These are phyloP conservation scores for Inonotus hispidus DNA, from an alignment of 1,284 basidiomycete species.

Conservation along the genomic window DNA sequence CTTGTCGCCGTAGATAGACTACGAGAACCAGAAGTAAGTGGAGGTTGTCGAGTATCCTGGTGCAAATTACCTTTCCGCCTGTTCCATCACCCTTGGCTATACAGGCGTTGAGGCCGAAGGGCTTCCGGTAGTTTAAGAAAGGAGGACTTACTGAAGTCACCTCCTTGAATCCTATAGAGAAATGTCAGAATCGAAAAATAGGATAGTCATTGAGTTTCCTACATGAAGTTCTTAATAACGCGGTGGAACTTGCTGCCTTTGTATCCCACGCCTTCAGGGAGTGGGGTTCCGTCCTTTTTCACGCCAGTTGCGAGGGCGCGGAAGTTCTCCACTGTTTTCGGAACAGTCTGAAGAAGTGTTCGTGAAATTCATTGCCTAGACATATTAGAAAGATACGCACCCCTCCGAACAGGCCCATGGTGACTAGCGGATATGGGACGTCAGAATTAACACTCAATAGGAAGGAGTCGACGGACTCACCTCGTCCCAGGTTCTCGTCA, in stretches of 20 bases:
- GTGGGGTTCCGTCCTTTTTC: constrained; percentile 70
- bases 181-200: not conserved
- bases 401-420: constrained; percentile 83
- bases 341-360: constrained; percentile 61
- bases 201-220: constrained; percentile 20
- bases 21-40: not conserved
- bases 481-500: constrained; percentile 74
- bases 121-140: not conserved
- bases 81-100: constrained; percentile 52
- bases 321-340: constrained; percentile 71
- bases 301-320: constrained; percentile 65
- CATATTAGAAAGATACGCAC: constrained; percentile 27
- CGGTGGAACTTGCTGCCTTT: constrained; percentile 68
- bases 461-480: constrained; percentile 40
- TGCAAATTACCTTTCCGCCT: constrained; percentile 44
- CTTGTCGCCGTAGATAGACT: constrained; percentile 53
- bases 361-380: constrained; percentile 17
- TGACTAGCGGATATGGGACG: constrained; percentile 42
- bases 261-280: constrained; percentile 68
- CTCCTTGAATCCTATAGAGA: constrained; percentile 50
- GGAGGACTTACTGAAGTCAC: constrained; percentile 53
- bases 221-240: constrained; percentile 69
- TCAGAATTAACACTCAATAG: constrained; percentile 11
- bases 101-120: constrained; percentile 17
- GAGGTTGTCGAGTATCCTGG: not conserved